phyloP scores from a whole-genome alignment of 2,329 filamentous ascomycete species.

The Parafenestella ontariensis region DNA sequence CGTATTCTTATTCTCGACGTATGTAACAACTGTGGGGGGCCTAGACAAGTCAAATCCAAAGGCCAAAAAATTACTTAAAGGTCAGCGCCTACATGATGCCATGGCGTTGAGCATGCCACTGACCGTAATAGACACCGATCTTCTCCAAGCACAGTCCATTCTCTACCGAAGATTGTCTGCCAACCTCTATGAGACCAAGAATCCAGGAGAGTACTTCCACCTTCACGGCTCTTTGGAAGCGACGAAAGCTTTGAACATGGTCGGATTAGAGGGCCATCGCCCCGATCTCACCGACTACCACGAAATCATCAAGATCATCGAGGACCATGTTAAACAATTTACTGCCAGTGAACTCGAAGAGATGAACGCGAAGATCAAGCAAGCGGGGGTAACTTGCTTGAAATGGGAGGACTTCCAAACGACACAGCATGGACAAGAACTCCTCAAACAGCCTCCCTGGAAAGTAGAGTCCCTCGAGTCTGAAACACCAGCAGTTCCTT shows the following conservation, averaged over 20 bases:
- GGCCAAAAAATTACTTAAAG: slow-evolving; percentile 56
- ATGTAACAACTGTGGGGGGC: slow-evolving; percentile 63
- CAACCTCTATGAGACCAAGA: slow-evolving; percentile 73
- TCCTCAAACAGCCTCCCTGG: slow-evolving; percentile 54
- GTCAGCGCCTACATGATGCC: slow-evolving; percentile 24
- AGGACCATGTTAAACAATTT: slow-evolving; percentile 51
- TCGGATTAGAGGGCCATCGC: slow-evolving; percentile 68
- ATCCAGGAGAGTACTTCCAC: slow-evolving; percentile 73
- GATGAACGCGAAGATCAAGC: slow-evolving; percentile 51
- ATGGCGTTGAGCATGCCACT: slow-evolving; percentile 8
- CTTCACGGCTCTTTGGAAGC: slow-evolving; percentile 78
- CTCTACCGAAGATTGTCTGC: slow-evolving; percentile 75
- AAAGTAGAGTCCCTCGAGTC: slow-evolving; percentile 60
- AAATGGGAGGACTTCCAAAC: slow-evolving; percentile 51
- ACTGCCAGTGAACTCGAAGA: slow-evolving; percentile 50
- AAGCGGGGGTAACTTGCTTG: slow-evolving; percentile 52
- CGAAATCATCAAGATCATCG: slow-evolving; percentile 50
- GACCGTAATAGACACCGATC: slow-evolving; percentile 68
- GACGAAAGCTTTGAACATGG: slow-evolving; percentile 72
- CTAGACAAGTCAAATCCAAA: slow-evolving; percentile 53
- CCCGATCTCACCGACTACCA: slow-evolving; percentile 63
- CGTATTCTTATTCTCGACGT: slow-evolving; percentile 65
- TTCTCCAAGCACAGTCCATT: slow-evolving; percentile 73
- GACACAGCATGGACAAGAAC: slow-evolving; percentile 50
- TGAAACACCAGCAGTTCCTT: slow-evolving; percentile 57